Evolutionary conservation across 2,329 filamentous ascomycete species (phyloP), one percentile per base, ranked within the genome.

Genomic region (Colletotrichum gigasporum): DNA sequence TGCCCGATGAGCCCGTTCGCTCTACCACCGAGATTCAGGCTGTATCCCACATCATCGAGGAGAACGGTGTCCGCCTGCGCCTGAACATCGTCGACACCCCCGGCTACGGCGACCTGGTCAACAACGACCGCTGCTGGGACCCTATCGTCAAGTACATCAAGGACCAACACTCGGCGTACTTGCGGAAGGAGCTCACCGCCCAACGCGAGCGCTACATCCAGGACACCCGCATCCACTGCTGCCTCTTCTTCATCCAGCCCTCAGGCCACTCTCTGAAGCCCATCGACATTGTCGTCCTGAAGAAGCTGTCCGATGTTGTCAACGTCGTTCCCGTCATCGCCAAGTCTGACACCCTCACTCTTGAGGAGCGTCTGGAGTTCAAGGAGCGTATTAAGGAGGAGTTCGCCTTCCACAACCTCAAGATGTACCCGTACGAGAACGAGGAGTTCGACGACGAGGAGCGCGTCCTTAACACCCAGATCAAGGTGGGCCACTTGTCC

Each of bases 91-190:
- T 99, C 75, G 96, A 99, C 79, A 99, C 96, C 69, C 96, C 96
- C 69, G 96, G 96, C 69, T 99, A 99, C 76, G 96, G 96, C 76
- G 96, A 99, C 76, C 89, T 97, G 77, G 96, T 99, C 82, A 99
- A 99, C 89, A 99, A 99, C 82, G 96, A 99, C 84, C 92, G 96
- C 87, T 99, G 96, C 90, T 99, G 96, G 96, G 96, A 99, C 78
- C 96, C 96, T 69, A 99, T 99, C 79, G 95, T 99, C 87, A 99
- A 99, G 87, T 99, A 99, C 84, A 99, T 99, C 88, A 99, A 99
- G 88, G 96, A 99, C 82, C 96, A 99, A 86, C 96, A 99, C 87
- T 97, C 94, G 55, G 95, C 96, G 74, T 99, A 98, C 85, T 90
- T 99, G 73, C 93, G 96, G 82, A 99, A 99, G 88, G 96, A 99